Base-by-base conservation (phyloP, 2,329 filamentous ascomycete genomes). In the Didymellaceae sp. region DNA sequence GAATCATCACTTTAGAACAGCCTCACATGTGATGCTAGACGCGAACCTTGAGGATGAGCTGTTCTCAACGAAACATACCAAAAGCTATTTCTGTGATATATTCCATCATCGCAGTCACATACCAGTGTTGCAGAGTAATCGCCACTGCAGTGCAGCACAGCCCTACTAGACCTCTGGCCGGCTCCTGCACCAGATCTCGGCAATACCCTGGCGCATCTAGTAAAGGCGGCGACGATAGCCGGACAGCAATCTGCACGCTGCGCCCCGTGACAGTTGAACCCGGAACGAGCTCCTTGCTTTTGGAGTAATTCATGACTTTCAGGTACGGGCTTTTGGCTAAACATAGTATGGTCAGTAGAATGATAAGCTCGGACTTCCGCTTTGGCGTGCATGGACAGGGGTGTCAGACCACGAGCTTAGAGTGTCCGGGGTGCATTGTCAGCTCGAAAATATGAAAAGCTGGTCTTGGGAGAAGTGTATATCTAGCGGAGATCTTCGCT, bases 291-390 rank as follows among this genome's bases (percentile, higher is more conserved):
- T 43, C 43, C 42, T 52, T n/a, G 10, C 37, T 18, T 5, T 35
- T 42, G 35, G 37, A 38, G 37, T 26, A 32, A 35, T 35, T 18
- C 30, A 30, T 35, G 39, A 35, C 24, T 28, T 16, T 47, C 44
- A 53, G 44, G 44, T 44, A 48, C 50, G 50, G 50, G 30, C 28
- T 34, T 39, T 35, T 48, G 43, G 28, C 50, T 53, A 28, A 48
- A 44, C 44, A 44, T 35, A 44, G 50, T 34, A 47, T 34, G 44
- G 50, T 40, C 25, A 13, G 5, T 26, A 31, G 34, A 44, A 34
- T 20, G 25, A 40, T 34, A 40, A 40, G 50, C 44, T 42, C 45
- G 51, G 51, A 42, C 45, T 54, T 45, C 40, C 42, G 45, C 41
- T 26, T 24, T 33, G 26, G 45, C 35, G 31, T 20, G 34, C 35